Percentiles rank a stretch among this genome's conserved stretches.
Evolutionary conservation across 78 protist species (phyloP).

Genomic region (Dictyostelium purpureum): DNA sequence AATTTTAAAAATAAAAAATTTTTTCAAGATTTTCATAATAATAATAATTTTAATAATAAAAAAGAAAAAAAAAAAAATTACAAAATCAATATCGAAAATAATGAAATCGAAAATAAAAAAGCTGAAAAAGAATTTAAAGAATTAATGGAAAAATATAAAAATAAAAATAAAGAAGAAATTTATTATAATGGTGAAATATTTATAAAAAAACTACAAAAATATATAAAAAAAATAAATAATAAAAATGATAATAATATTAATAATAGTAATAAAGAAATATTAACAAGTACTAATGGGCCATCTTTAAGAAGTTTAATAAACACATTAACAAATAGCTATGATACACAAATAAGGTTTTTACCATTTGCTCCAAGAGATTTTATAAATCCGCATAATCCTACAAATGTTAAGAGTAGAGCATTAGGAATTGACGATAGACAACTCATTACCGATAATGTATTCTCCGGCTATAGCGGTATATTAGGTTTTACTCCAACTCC

Average conservation of each 20-base stretch:
- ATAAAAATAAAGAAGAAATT: too few species aligned
- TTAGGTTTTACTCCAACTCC: too few species aligned
- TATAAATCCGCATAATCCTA: not conserved
- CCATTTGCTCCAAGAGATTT: slow-evolving; percentile 23
- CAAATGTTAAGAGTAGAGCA: not conserved
- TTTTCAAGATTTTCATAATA: too few species aligned
- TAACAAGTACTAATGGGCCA: not conserved
- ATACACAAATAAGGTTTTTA: not conserved
- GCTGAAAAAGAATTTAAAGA: not conserved
- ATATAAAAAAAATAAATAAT: not conserved
- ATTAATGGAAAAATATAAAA: not conserved
- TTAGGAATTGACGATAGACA: not conserved
- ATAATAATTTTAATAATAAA: not conserved
- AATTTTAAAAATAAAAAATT: not conserved
- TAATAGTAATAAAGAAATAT: not conserved
- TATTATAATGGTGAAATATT: too few species aligned
- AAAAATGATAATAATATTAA: not conserved
- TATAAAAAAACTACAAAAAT: too few species aligned
- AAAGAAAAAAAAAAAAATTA: too few species aligned
- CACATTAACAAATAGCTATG: not conserved
- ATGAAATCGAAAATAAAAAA: too few species aligned
- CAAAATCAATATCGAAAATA: too few species aligned
- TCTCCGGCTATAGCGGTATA: too few species aligned
- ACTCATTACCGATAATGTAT: not conserved
- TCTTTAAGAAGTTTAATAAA: not conserved